These are phyloP conservation scores for Thielaviopsis ethacetica DNA, from an alignment of 2,329 filamentous ascomycete genomes.

Conservation along the genomic window DNA sequence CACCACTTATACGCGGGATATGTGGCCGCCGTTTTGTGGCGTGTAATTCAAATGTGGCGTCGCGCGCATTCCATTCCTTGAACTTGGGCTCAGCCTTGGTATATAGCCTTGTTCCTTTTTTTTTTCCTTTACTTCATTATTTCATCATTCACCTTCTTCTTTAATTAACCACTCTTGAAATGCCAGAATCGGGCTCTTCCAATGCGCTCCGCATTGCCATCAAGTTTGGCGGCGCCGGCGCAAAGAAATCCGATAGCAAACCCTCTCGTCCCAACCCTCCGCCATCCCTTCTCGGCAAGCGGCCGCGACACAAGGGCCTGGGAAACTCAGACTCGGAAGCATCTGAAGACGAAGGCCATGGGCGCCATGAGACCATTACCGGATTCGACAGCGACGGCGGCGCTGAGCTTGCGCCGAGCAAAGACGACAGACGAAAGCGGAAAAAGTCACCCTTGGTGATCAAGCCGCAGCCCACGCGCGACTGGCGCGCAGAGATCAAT, in stretches of 20 bases:
- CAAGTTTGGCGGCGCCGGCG: constrained; percentile 8
- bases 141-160: background rate
- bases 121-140: background rate
- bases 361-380: constrained; percentile 7
- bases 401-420: background rate
- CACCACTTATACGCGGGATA: too few relatives aligned
- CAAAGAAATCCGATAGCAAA: constrained; percentile 4
- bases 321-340: constrained; percentile 13
- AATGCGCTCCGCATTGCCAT: constrained; percentile 13
- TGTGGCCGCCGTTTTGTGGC: too few relatives aligned
- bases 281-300: constrained; percentile 12
- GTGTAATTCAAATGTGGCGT: too few relatives aligned
- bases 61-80: too few relatives aligned
- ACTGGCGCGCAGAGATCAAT: constrained; percentile 11
- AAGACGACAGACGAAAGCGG: background rate
- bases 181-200: background rate
- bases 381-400: constrained; percentile 6
- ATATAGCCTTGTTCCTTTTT: too few relatives aligned
- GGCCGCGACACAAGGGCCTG: constrained; percentile 8
- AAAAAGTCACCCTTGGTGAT: constrained; percentile 10
- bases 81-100: constrained; percentile 1
- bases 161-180: background rate
- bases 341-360: constrained; percentile 7
- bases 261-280: constrained; percentile 1
- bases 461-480: constrained; percentile 7